Evolutionary conservation across 2,329 filamentous ascomycete species (phyloP).

Genomic region (Alternaria rosae): DNA sequence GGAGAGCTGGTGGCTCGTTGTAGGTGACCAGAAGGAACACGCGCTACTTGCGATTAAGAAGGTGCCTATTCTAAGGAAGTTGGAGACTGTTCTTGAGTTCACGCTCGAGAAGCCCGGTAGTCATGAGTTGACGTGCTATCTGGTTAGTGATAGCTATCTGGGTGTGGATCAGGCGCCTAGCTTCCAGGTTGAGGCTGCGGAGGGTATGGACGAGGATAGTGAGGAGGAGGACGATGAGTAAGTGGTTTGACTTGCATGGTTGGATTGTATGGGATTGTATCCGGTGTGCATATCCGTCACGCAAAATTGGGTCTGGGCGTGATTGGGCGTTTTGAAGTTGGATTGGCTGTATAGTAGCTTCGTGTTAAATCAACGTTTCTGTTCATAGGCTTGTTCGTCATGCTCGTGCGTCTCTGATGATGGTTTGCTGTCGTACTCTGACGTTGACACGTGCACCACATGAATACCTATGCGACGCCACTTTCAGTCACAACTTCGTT

Average conservation of each 20-base stretch:
- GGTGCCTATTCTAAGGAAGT: slow-evolving; percentile 80
- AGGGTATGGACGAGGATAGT: slow-evolving; percentile 94
- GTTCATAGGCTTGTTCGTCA: not conserved
- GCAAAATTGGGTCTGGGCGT: not conserved
- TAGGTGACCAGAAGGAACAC: slow-evolving; percentile 90
- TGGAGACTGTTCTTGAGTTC: slow-evolving; percentile 85
- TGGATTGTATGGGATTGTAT: not conserved
- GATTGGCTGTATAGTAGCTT: slow-evolving; percentile 3
- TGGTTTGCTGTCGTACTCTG: not conserved
- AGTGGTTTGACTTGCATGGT: not conserved
- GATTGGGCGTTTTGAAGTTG: not conserved
- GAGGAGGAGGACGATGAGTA: slow-evolving; percentile 69
- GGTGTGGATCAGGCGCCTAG: slow-evolving; percentile 95
- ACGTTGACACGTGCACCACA: not conserved
- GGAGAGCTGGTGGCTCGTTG: slow-evolving; percentile 98
- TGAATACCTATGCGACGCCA: not conserved
- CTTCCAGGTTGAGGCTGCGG: slow-evolving; percentile 83
- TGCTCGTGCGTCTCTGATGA: not conserved
- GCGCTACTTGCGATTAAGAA: slow-evolving; percentile 92
- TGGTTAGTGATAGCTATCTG: slow-evolving; percentile 97
- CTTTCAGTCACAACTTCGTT: not conserved
- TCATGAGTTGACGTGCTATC: slow-evolving; percentile 86
- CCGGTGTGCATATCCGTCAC: not conserved
- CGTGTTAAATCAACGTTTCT: not conserved
- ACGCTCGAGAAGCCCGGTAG: slow-evolving; percentile 84